Conservation (phyloP, 345 rosid species). For the Eucalyptus tenuipes region DNA sequence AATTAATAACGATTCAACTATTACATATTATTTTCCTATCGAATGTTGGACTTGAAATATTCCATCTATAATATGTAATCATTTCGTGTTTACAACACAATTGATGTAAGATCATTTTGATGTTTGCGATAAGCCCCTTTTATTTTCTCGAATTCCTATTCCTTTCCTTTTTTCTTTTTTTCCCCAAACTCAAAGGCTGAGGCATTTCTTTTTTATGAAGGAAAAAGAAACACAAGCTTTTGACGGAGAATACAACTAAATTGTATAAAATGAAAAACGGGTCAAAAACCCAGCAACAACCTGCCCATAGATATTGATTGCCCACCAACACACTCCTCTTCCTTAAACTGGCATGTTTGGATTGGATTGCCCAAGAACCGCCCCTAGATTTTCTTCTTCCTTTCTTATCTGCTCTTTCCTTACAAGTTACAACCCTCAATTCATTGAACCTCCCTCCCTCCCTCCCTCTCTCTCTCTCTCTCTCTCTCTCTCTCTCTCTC, state of each 20-base stretch:
- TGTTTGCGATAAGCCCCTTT: background rate
- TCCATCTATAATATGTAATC: background rate
- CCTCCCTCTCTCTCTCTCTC: background rate
- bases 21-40: background rate
- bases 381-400: background rate
- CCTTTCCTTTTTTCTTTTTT: background rate
- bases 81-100: background rate
- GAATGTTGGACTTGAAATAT: background rate
- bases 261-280: background rate
- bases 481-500: background rate
- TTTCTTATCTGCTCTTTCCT: background rate
- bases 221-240: background rate
- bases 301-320: background rate
- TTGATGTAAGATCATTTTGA: background rate
- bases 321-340: background rate
- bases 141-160: background rate
- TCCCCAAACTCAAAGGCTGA: background rate
- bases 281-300: background rate
- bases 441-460: background rate
- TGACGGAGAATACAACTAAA: background rate
- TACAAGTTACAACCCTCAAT: background rate
- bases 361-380: background rate
- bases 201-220: background rate
- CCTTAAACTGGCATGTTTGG: background rate
- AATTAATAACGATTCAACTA: background rate